A percentile compares a stretch with the other conserved stretches of the same genome.
Conservation (phyloP, 139 green algal species). For the Pedinophyceae sp. region DNA sequence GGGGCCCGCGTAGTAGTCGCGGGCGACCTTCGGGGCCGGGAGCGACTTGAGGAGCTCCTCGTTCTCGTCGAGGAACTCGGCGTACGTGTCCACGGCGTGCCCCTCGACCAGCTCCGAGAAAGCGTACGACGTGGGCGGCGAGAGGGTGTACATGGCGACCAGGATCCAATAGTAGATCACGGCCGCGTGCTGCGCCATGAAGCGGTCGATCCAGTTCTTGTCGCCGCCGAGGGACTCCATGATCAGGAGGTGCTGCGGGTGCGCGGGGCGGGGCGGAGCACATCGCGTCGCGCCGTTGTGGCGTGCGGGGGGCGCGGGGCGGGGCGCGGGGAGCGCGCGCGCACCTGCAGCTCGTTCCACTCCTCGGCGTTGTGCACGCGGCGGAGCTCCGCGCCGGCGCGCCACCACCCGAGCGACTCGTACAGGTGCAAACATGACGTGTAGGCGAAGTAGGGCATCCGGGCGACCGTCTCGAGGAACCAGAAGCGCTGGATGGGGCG, state of each 20-base stretch:
- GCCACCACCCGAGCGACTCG: conserved; percentile 5
- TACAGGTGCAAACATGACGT: conserved; percentile 33
- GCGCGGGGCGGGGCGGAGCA: background rate
- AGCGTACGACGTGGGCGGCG: conserved; percentile 69
- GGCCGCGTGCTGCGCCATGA: conserved; percentile 66
- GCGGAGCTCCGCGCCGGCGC: conserved; percentile 47
- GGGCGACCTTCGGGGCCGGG: conserved; percentile 66
- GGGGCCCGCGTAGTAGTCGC: conserved; percentile 71
- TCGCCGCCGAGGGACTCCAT: conserved; percentile 94
- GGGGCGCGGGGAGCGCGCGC: too few relatives aligned
- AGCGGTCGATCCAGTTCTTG: conserved; percentile 75
- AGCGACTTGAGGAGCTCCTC: conserved; percentile 49
- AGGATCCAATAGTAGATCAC: conserved; percentile 83
- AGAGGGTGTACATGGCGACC: conserved; percentile 52
- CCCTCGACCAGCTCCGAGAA: conserved; percentile 80
- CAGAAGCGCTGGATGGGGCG: conserved; percentile 19
- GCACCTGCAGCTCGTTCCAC: conserved; percentile 86
- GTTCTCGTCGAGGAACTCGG: conserved; percentile 60
- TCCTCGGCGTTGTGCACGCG: conserved; percentile 87
- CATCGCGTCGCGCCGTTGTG: too few relatives aligned
- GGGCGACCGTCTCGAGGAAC: conserved; percentile 34
- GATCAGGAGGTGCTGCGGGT: conserved; percentile 53
- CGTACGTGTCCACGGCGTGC: conserved; percentile 63
- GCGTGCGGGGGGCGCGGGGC: too few relatives aligned
- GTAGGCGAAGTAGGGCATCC: conserved; percentile 40